phyloP scores from a whole-genome alignment of 1,139 yeast species.

The Debaryomycetaceae sp. region DNA sequence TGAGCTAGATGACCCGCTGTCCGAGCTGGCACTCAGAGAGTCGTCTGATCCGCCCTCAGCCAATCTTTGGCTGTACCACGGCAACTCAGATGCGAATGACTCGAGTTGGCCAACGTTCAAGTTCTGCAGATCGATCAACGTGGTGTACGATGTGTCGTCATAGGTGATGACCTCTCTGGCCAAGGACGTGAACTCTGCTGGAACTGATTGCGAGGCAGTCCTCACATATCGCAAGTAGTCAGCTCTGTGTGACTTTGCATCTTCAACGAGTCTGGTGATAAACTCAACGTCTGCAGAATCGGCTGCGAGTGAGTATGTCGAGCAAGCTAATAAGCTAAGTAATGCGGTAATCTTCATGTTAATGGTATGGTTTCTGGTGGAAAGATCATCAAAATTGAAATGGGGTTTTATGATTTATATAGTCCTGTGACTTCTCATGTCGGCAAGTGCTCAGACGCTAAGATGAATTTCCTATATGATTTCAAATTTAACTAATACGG shows the following conservation, averaged over 20 bases:
- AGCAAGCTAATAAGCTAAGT: neutral
- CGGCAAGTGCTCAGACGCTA: neutral
- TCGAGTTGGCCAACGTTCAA: conserved; percentile 24
- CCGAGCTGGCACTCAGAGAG: neutral
- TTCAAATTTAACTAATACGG: neutral
- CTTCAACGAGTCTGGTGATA: conserved; percentile 34
- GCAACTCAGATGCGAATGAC: conserved; percentile 37
- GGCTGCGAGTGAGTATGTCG: conserved; percentile 1
- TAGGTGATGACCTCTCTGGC: conserved; percentile 38
- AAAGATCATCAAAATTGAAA: too few relatives aligned
- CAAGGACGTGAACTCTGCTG: conserved; percentile 24
- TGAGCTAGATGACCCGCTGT: conserved; percentile 1
- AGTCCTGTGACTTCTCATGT: neutral
- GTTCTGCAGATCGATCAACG: conserved; percentile 27
- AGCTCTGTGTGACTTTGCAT: conserved; percentile 17
- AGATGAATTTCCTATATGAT: neutral
- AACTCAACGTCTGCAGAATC: conserved; percentile 17
- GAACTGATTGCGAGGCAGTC: conserved; percentile 21
- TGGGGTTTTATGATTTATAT: neutral
- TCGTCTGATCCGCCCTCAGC: conserved; percentile 6
- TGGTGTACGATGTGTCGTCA: conserved; percentile 38
- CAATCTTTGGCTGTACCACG: conserved; percentile 30
- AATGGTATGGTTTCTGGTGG: neutral
- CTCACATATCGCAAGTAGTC: conserved; percentile 21
- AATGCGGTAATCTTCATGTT: neutral